Evolutionary conservation across 257 asterid genomes (phyloP).

Genomic region (Fraxinus excelsior): DNA sequence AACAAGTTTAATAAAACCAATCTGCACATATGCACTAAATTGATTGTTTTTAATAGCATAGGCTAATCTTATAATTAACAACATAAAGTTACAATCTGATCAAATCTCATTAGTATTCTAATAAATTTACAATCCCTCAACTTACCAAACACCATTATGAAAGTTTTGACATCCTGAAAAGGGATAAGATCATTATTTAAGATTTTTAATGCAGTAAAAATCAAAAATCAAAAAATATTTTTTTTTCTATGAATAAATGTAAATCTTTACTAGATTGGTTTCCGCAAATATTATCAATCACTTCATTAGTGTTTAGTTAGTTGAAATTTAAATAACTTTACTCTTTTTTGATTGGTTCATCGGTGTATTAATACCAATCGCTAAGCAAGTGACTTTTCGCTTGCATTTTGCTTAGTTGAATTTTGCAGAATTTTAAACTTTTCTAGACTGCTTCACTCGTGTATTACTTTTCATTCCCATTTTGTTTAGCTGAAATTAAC

Average conservation of each 20-base stretch:
- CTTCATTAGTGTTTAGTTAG: not conserved
- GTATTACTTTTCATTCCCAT: not conserved
- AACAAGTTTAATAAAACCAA: too few relatives aligned
- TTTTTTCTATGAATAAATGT: too few relatives aligned
- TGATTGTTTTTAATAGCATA: too few relatives aligned
- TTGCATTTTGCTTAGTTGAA: not conserved
- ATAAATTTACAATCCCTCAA: too few relatives aligned
- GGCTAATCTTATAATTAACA: too few relatives aligned
- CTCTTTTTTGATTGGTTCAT: not conserved
- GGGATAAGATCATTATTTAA: too few relatives aligned
- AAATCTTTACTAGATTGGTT: not conserved
- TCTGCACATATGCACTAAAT: too few relatives aligned
- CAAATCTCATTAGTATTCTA: not conserved
- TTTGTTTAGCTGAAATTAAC: not conserved
- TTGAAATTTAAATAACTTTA: not conserved
- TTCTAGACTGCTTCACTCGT: not conserved
- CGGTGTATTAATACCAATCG: not conserved
- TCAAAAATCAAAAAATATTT: too few relatives aligned
- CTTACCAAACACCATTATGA: too few relatives aligned
- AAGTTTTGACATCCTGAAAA: too few relatives aligned
- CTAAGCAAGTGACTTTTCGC: not conserved
- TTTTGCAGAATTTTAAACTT: not conserved
- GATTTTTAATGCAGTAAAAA: too few relatives aligned
- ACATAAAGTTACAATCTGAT: too few relatives aligned
- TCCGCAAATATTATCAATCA: not conserved